Evolutionary conservation across 129 eudicot genomes (phyloP).

Genomic region (Oenanthe sinensis): DNA sequence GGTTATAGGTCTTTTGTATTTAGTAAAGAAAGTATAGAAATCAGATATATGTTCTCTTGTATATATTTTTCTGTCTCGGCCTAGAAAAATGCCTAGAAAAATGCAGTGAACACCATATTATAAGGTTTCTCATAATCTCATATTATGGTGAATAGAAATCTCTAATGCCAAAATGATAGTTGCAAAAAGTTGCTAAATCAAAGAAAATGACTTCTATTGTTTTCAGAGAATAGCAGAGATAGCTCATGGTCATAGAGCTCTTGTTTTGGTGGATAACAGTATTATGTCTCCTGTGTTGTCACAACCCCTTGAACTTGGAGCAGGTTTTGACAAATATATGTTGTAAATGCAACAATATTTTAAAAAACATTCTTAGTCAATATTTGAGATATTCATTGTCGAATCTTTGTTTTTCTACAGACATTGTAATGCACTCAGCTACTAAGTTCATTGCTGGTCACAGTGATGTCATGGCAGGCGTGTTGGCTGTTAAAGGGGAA

Average conservation of each 20-base stretch:
- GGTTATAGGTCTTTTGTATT: background rate
- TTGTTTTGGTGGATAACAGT: constrained; percentile 90
- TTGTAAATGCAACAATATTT: background rate
- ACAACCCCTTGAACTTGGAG: constrained; percentile 88
- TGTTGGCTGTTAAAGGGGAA: constrained; percentile 86
- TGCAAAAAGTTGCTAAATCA: background rate
- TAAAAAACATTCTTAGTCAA: background rate
- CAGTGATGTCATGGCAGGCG: constrained; percentile 98
- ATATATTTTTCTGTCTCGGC: background rate
- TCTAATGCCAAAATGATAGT: background rate
- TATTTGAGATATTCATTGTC: background rate
- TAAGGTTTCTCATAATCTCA: no score
- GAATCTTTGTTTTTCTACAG: constrained; percentile 30
- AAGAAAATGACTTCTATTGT: background rate
- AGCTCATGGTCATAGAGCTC: constrained; percentile 89
- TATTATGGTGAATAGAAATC: background rate
- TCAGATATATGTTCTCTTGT: background rate
- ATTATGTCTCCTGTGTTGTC: constrained; percentile 94
- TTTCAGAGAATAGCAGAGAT: constrained; percentile 76
- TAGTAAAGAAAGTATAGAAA: background rate
- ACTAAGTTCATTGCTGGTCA: constrained; percentile 95
- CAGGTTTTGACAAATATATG: constrained; percentile 41
- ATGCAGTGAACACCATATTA: background rate
- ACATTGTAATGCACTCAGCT: constrained; percentile 96
- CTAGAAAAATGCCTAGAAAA: background rate